Percentiles rank a stretch among this genome's conserved stretches.
Evolutionary conservation across 2,329 filamentous ascomycete genomes (phyloP).

Genomic region (Penicillium brasilianum): DNA sequence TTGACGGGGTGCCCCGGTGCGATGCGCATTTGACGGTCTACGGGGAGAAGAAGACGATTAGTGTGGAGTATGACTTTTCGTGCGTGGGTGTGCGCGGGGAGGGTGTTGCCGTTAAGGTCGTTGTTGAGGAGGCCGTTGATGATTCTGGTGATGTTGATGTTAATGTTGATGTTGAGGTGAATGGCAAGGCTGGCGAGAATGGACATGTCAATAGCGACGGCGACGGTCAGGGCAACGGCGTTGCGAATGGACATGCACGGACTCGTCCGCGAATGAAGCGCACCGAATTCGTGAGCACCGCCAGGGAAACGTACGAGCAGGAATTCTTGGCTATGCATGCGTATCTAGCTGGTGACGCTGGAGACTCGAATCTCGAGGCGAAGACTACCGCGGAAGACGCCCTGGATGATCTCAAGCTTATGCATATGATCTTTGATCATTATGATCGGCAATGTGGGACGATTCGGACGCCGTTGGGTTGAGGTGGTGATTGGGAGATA

Average conservation of each 20-base stretch:
- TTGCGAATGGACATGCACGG: background rate
- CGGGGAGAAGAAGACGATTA: constrained; percentile 58
- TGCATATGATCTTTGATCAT: constrained; percentile 43
- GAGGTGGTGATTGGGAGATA: background rate
- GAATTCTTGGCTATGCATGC: constrained; percentile 45
- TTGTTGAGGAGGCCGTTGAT: constrained; percentile 39
- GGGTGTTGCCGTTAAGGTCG: constrained; percentile 57
- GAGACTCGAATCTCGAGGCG: constrained; percentile 19
- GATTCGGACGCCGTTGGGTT: constrained; percentile 42
- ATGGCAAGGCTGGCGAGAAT: constrained; percentile 1
- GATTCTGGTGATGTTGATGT: constrained; percentile 5
- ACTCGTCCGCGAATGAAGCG: constrained; percentile 22
- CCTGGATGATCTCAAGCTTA: constrained; percentile 43
- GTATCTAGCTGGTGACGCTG: constrained; percentile 37
- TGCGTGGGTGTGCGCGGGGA: constrained; percentile 53
- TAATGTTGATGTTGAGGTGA: constrained; percentile 13
- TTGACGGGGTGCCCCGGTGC: constrained; percentile 56
- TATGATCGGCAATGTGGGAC: constrained; percentile 44
- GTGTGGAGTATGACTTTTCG: constrained; percentile 62
- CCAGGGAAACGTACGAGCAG: constrained; percentile 44
- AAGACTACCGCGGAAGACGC: constrained; percentile 46
- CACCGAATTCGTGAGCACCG: constrained; percentile 39
- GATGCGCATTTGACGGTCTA: constrained; percentile 54
- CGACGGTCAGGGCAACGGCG: background rate
- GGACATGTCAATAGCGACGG: background rate